Conservation (phyloP, 2,329 filamentous ascomycete species). For the Diaporthe capsici region DNA sequence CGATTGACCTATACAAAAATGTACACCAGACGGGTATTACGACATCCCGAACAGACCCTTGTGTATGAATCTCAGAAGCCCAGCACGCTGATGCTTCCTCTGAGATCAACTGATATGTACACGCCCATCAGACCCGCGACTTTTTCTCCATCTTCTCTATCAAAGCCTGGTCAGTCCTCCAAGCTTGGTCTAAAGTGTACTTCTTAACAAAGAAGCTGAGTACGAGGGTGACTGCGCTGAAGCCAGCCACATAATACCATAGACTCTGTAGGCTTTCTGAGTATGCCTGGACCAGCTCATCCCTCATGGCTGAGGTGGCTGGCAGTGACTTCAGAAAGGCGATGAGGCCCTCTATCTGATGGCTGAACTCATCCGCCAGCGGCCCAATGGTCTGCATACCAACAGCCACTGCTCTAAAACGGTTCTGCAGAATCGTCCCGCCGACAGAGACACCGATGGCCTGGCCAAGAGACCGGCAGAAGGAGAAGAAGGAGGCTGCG, state of each 20-base stretch:
- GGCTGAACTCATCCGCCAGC: slow-evolving; percentile 21
- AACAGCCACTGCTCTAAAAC: slow-evolving; percentile 1
- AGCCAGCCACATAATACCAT: slow-evolving; percentile 13
- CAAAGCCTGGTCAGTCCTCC: slow-evolving; percentile 22
- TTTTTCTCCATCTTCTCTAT: slow-evolving; percentile 6
- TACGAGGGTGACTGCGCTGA: not conserved
- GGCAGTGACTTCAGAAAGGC: slow-evolving; percentile 18
- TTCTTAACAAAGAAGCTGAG: slow-evolving; percentile 28
- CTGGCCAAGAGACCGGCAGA: slow-evolving; percentile 41
- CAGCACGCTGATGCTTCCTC: not conserved
- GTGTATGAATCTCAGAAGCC: not conserved
- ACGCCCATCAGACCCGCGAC: not conserved
- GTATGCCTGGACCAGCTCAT: slow-evolving; percentile 6
- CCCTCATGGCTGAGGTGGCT: not conserved
- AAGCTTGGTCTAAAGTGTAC: slow-evolving; percentile 23
- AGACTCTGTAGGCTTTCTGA: slow-evolving; percentile 11
- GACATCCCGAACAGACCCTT: no score
- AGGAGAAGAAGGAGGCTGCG: slow-evolving; percentile 37
- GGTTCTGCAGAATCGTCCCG: slow-evolving; percentile 38
- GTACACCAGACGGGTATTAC: not conserved
- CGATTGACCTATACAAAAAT: not conserved
- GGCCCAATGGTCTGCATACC: slow-evolving; percentile 6
- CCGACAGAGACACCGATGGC: slow-evolving; percentile 43
- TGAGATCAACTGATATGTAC: not conserved
- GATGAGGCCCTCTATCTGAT: slow-evolving; percentile 17